Evolutionary conservation across 306 rosid species (phyloP).

Genomic region (Prunus mira): DNA sequence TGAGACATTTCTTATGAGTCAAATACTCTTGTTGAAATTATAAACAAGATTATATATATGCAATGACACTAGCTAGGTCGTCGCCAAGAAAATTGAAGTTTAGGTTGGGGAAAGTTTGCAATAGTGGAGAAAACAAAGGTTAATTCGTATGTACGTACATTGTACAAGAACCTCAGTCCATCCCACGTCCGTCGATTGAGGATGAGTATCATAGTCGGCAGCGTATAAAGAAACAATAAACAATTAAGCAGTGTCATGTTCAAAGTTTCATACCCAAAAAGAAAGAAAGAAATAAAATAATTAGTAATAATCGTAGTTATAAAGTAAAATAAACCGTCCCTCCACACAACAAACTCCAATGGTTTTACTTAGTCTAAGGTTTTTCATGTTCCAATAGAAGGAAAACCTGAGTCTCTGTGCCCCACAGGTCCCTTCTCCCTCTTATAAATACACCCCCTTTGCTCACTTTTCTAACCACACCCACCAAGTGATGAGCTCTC

Average conservation of each 20-base stretch:
- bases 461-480: conserved; percentile 24
- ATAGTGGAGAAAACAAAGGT: conserved; percentile 8
- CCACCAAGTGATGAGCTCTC: conserved; percentile 3
- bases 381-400: conserved; percentile 20
- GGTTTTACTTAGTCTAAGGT: conserved; percentile 16
- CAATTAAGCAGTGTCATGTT: not conserved
- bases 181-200: not conserved
- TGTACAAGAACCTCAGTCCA: not conserved
- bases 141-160: not conserved
- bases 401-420: not conserved
- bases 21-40: no score
- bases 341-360: conserved; percentile 18
- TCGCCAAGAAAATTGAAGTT: not conserved
- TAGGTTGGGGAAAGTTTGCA: not conserved
- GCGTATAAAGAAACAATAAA: conserved; percentile 37
- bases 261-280: not conserved
- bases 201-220: conserved; percentile 52
- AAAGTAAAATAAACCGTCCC: conserved; percentile 28
- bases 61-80: not conserved
- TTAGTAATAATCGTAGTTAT: not conserved
- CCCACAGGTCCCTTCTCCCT: conserved; percentile 17
- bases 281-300: not conserved
- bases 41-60: not conserved
- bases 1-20: no score
- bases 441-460: conserved; percentile 48